Evolutionary conservation across 768 basidiomycete genomes (phyloP).

Genomic region (Kwoniella newhampshirensis): DNA sequence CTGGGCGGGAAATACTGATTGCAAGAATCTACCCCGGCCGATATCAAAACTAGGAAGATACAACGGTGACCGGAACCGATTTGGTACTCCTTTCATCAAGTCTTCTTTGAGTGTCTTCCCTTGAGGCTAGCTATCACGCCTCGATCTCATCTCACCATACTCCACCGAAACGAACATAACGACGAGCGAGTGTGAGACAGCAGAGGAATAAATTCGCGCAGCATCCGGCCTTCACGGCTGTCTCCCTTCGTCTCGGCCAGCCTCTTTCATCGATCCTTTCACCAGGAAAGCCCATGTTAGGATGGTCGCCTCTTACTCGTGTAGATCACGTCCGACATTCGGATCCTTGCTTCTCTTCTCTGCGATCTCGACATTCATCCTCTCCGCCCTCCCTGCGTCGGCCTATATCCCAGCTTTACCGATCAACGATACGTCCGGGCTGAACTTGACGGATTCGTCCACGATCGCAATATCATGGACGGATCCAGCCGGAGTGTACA

Average conservation of each 20-base stretch:
- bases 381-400: conserved; percentile 8
- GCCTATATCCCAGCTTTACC: conserved; percentile 72
- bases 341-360: conserved; percentile 28
- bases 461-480: conserved; percentile 59
- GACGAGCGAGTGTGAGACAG: too few species aligned
- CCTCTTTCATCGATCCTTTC: background rate
- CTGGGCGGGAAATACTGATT: too few species aligned
- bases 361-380: conserved; percentile 31
- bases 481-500: conserved; percentile 55
- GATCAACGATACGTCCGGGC: conserved; percentile 64
- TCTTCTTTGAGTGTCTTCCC: too few species aligned
- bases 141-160: too few species aligned
- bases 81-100: too few species aligned
- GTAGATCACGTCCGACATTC: conserved; percentile 7
- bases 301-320: background rate
- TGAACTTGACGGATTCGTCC: conserved; percentile 63
- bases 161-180: too few species aligned
- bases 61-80: too few species aligned
- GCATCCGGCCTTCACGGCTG: too few species aligned
- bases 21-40: too few species aligned
- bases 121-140: too few species aligned
- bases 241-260: background rate
- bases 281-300: background rate
- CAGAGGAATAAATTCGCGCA: too few species aligned
- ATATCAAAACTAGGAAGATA: too few species aligned